A percentile compares a stretch with the other conserved stretches of the same genome.
These are phyloP conservation scores for Cyamopsis tetragonoloba DNA, from an alignment of 306 rosid genomes.

Conservation along the genomic window DNA sequence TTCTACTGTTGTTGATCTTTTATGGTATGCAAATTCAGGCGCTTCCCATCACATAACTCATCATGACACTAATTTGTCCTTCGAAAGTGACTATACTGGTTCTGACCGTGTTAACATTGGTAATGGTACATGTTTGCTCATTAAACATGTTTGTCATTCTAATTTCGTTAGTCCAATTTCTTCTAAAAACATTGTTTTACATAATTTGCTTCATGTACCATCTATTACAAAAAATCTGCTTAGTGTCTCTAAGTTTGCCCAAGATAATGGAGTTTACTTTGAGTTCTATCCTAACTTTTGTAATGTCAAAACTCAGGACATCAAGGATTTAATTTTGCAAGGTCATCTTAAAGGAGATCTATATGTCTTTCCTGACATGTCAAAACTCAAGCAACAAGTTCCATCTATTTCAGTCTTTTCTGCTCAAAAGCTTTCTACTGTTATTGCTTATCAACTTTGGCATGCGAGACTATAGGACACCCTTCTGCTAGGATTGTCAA, in stretches of 20 bases:
- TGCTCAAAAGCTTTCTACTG: no score
- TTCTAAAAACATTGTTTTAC: no score
- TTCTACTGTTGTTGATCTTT: no score
- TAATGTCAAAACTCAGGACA: not conserved
- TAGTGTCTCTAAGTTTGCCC: not conserved
- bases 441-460: no score
- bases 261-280: no score
- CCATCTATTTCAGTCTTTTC: no score
- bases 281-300: not conserved
- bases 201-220: not conserved
- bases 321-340: not conserved
- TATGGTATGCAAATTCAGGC: no score
- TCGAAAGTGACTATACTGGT: not conserved
- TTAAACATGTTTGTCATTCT: not conserved
- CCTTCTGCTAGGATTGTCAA: not conserved
- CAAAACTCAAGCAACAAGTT: no score
- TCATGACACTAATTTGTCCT: no score
- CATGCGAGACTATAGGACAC: not conserved
- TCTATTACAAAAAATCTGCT: not conserved
- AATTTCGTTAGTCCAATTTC: not conserved
- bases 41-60: no score
- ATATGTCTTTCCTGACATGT: not conserved
- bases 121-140: not conserved
- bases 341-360: not conserved
- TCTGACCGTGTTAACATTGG: not conserved